phyloP scores from a whole-genome alignment of 139 green algal genomes.

The Chlorokybus atmophyticus region DNA sequence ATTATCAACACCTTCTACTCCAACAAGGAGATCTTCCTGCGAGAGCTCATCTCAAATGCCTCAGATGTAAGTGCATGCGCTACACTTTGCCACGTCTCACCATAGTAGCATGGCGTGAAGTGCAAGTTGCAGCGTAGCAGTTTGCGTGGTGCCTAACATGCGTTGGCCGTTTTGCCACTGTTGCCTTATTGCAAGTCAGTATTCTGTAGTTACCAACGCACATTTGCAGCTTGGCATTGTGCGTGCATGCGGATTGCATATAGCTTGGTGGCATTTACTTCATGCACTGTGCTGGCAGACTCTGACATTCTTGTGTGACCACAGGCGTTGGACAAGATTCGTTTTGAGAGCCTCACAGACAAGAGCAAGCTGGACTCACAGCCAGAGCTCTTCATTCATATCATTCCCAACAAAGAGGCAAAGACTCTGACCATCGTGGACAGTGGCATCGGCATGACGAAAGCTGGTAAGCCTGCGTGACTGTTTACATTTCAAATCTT shows the following conservation, averaged over 20 bases:
- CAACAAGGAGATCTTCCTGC: conserved; percentile 97
- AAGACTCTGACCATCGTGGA: conserved; percentile 93
- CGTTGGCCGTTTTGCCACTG: background rate
- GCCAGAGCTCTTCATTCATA: conserved; percentile 91
- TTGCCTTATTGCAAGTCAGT: background rate
- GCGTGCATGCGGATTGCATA: background rate
- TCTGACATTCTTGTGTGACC: background rate
- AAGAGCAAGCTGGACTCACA: conserved; percentile 86
- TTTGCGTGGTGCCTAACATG: background rate
- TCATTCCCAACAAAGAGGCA: conserved; percentile 90
- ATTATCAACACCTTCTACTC: conserved; percentile 94
- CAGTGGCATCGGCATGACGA: conserved; percentile 94
- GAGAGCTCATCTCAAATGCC: conserved; percentile 94
- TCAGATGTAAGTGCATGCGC: conserved; percentile 35
- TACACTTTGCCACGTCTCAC: conserved; percentile 2
- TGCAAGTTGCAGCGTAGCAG: background rate
- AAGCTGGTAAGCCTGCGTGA: conserved; percentile 35
- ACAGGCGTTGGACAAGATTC: conserved; percentile 97
- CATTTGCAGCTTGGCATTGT: background rate
- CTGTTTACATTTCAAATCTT: background rate
- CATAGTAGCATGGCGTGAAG: background rate
- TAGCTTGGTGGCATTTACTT: background rate
- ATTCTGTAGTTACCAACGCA: background rate
- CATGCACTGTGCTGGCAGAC: background rate
- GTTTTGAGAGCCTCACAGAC: conserved; percentile 91